Evolutionary conservation across 192 early-diverging fungal species (phyloP), one percentile per base, ranked within the genome.

Genomic region (Rhizophagus clarus): DNA sequence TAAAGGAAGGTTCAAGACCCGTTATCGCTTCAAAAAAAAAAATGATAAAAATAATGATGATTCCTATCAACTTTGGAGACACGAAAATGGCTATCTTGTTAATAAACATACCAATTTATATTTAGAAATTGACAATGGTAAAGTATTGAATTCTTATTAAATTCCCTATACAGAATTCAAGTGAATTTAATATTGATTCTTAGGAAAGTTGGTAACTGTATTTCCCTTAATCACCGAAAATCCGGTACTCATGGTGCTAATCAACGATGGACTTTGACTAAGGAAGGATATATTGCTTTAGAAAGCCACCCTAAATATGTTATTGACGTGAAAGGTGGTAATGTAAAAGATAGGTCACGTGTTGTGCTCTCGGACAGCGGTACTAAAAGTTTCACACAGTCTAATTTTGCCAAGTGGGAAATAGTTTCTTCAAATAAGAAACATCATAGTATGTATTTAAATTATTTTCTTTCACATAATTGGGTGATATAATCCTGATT

Each of bases 221-320:
- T 68, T 12, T 1, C 61, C 12, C 47, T 75, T 60, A 0, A 11
- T 24, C 40, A 40, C 2, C 40, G n/a, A 29, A 78, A 42, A 69
- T 20, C 40, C 34, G 4, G 12, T 2, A n/a, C 4, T 67, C 9
- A 47, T 28, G 76, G 66, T 29, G 29, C 67, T 17, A 78, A 78
- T 51, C 76, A 78, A 45, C 4, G 66, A 26, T 78, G 76, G 76
- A 56, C 9, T 56, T 15, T 78, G 12, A 78, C 64, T 15, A 69
- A 78, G 42, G 76, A 78, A 22, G 66, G 76, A 15, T 32, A 47
- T 24, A 42, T 78, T 61, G 64, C 76, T 24, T 69, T 78, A 49
- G 42, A 78, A 68, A 29, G 31, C 11, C 37, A 68, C 26, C 3
- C 61, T n/a, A 66, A 78, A 67, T n/a, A n/a, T 15, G 64, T 78